Evolutionary conservation across 345 rosid species (phyloP).

Genomic region (Sapria himalayana): DNA sequence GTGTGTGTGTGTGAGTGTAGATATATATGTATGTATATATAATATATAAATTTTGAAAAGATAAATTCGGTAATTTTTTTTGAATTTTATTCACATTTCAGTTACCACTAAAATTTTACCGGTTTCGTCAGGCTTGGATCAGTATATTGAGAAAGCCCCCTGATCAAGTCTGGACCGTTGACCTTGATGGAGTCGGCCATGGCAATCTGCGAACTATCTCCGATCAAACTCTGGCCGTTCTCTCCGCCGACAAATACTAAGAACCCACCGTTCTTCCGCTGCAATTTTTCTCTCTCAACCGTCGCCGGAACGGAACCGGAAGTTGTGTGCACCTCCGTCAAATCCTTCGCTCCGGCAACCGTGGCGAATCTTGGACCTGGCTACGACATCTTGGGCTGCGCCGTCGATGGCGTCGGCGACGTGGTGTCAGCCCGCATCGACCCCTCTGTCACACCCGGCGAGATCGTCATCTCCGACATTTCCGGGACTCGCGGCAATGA

Average conservation of each 20-base stretch:
- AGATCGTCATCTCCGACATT: conserved; percentile 39
- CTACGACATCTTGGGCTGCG: conserved; percentile 75
- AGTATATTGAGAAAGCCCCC: too few species aligned
- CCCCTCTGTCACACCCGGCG: conserved; percentile 44
- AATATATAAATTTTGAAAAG: too few species aligned
- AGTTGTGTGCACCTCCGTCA: conserved; percentile 56
- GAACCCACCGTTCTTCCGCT: conserved; percentile 17
- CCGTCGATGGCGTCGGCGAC: conserved; percentile 77
- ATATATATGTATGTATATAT: too few species aligned
- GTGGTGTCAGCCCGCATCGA: conserved; percentile 39
- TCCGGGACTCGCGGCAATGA: conserved; percentile 18
- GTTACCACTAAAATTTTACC: too few species aligned
- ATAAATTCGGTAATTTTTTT: too few species aligned
- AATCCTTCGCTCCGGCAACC: conserved; percentile 72
- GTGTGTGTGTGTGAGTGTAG: too few species aligned
- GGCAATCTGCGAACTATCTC: conserved; percentile 26
- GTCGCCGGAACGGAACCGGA: conserved; percentile 31
- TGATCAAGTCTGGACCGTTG: too few species aligned
- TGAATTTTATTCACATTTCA: too few species aligned
- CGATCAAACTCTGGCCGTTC: conserved; percentile 15
- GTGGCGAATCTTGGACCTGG: conserved; percentile 86
- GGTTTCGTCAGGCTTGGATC: too few species aligned
- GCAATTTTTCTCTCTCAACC: conserved; percentile 27
- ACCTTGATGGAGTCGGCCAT: too few species aligned
- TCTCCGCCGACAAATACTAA: conserved; percentile 6